A percentile compares a stretch with the other conserved stretches of the same genome.
Conservation (phyloP, 768 basidiomycete genomes). For the Hirschioporus abietinus region DNA sequence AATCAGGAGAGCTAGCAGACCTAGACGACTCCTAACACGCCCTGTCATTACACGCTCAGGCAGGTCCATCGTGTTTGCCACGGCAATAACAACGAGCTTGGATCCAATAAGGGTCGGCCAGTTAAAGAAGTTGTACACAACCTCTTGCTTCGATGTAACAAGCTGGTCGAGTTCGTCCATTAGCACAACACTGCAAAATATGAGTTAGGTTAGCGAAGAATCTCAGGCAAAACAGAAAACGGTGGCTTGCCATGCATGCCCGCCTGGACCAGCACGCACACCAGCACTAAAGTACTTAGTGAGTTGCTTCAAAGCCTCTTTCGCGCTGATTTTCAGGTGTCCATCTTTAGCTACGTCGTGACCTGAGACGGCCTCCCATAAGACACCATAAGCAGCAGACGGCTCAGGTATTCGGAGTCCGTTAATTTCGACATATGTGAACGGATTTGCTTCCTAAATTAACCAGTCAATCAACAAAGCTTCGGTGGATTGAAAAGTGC, state of each 20-base stretch:
- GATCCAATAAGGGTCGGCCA: conserved; percentile 92
- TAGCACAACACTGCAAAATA: conserved; percentile 68
- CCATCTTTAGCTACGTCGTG: conserved; percentile 60
- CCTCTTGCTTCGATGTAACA: conserved; percentile 93
- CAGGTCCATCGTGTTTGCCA: conserved; percentile 97
- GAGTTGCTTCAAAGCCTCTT: conserved; percentile 77
- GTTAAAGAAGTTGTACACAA: conserved; percentile 99
- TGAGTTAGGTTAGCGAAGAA: conserved; percentile 11
- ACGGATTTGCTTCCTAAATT: conserved; percentile 82
- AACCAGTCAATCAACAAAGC: conserved; percentile 6
- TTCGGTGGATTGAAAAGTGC: conserved; percentile 20
- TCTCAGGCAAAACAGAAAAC: conserved; percentile 2
- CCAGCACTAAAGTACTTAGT: conserved; percentile 71
- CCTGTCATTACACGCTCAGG: conserved; percentile 92
- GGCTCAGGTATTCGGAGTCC: conserved; percentile 92
- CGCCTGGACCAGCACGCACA: conserved; percentile 62
- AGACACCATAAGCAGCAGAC: conserved; percentile 81
- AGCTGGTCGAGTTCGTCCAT: conserved; percentile 99
- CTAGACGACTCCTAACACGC: conserved; percentile 86
- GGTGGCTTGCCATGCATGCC: conserved; percentile 76
- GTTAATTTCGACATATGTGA: conserved; percentile 97
- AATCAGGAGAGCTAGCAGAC: conserved; percentile 38
- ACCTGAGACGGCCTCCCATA: conserved; percentile 92
- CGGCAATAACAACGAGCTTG: conserved; percentile 90
- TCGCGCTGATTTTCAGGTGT: conserved; percentile 61